Base-by-base conservation (phyloP, 83 land plant species). In the Isoetes engelmannii region DNA sequence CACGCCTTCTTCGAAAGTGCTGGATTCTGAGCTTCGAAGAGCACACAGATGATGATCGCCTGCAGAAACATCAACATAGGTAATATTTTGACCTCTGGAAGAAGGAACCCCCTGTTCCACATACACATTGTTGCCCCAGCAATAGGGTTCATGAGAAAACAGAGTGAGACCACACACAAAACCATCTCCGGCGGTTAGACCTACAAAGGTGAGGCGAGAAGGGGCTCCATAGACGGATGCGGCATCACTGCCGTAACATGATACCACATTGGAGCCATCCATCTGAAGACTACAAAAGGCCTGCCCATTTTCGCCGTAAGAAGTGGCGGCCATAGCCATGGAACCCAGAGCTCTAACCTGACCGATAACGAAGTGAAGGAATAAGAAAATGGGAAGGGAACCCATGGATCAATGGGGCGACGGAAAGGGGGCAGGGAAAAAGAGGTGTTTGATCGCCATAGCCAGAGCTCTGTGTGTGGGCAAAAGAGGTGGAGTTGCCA, bases 1-100 rank as follows among this genome's bases (percentile, higher is more conserved):
- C 13, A 79, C 45, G 4, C 83, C 68, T 9, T 12, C 47, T n/a
- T 72, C 72, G 0, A 6, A 13, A 7, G 5, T 3, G 13, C 72
- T 80, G 12, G 47, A 57, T 7, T 57, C 17, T 28, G 69, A 76
- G 42, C 4, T 28, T 20, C 95, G 66, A 53, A 90, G 72, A 18
- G 74, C 95, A 41, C 95, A 90, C n/a, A 90, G 55, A 66, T 90
- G 95, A 63, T 83, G 62, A 63, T 89, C 95, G 0, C 95, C 95
- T 0, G 95, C 95, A 47, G 84, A 80, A 51, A 89, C 75, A 13
- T 81, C 82, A 1, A 66, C 65, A 68, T 90, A 90, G 15, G 70
- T 19, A 7, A 74, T 58, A n/a, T 75, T 79, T 37, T 64, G 71
- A n/a, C 4, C 60, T 75, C 81, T 78, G 2, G 84, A 74, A 20